Base-by-base conservation (phyloP, 176 grass and related monocot species). In the Leersia perrieri region DNA sequence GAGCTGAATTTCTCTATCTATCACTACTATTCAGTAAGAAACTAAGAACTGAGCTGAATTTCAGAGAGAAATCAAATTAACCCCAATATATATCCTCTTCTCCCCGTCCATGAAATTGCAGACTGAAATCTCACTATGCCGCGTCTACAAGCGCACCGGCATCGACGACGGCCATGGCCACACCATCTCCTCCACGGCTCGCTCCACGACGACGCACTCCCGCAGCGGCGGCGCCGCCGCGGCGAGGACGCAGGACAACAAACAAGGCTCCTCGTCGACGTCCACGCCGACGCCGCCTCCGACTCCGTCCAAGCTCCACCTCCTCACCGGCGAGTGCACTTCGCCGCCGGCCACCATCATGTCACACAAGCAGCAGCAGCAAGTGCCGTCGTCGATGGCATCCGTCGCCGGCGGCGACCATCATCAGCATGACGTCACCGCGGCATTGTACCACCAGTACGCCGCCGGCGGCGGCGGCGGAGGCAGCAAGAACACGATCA, bases 121-220 rank as follows among this genome's bases (percentile, higher is more conserved):
- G 97, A 88, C 91, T 0, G 97, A 99, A 34, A 99, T 96, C 35
- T 99, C 93, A 9, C 85, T 99, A 7, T 99, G 97, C 73, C 89
- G 97, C 41, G 93, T 99, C 38, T 88, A 99, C 76, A 99, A 96
- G 85, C 88, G 97, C 68, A 81, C 93, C 9, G 93, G 97, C 60
- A 90, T 96, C 72, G 91, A 99, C 31, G 93, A 96, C 73, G 84
- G 86, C 40, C 86, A 63, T 36, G 66, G 49, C 61, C 45, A 83
- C n/a, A 28, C 40, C n/a, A n/a, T n/a, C n/a, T n/a, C n/a, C 14
- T 76, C 66, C 35, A 34, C 60, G 64, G 81, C 64, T 33, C 90
- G 94, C 22, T 79, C 63, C n/a, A n/a, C n/a, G n/a, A n/a, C n/a
- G 29, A 57, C 87, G 5, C 62, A 84, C 3, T 81, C 88, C 25